Evolutionary conservation across 2,329 filamentous ascomycete genomes (phyloP).

Genomic region (Dothistroma pini): DNA sequence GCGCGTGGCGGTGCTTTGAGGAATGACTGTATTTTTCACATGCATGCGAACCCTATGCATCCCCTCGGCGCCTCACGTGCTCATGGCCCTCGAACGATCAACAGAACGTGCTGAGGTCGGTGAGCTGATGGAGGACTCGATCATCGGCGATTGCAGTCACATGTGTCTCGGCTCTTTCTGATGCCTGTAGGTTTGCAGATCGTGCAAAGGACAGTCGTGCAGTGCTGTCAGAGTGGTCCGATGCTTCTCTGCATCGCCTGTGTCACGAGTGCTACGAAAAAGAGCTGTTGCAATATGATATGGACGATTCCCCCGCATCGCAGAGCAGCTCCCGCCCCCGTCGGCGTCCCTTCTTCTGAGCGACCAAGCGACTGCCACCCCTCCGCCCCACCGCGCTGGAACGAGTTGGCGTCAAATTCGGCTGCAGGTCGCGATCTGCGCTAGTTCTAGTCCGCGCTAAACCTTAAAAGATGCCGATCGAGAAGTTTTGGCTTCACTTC

Average conservation of each 20-base stretch:
- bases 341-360: too few species aligned
- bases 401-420: neutral
- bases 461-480: neutral
- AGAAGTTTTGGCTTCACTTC: neutral
- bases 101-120: neutral
- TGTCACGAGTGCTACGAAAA: too few species aligned
- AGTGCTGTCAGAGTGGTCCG: neutral
- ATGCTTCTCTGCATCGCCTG: too few species aligned
- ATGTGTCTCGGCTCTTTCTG: neutral
- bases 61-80: neutral
- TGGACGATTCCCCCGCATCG: too few species aligned
- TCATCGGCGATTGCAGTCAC: neutral
- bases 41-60: neutral
- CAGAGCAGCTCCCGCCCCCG: too few species aligned
- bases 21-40: neutral
- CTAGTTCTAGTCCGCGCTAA: neutral
- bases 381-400: neutral
- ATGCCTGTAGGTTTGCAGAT: neutral
- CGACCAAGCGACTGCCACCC: too few species aligned
- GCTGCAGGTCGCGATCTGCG: neutral
- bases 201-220: neutral
- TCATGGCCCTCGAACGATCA: neutral
- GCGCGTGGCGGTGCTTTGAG: too few species aligned
- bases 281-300: too few species aligned
- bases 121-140: neutral